Base-by-base conservation (phyloP, 441 rosid species). In the Adansonia madagascariensis region DNA sequence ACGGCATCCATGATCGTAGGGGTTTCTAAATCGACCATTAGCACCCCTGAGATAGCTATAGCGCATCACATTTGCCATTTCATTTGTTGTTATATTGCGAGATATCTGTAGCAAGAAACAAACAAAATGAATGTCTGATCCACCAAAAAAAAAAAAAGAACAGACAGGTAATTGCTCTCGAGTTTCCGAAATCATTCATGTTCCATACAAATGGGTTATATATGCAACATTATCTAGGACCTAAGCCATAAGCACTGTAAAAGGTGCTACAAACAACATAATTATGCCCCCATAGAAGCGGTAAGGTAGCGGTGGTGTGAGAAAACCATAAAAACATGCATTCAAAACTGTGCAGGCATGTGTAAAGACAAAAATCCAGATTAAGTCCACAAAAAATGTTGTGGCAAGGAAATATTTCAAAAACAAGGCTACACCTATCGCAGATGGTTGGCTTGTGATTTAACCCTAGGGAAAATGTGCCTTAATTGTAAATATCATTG, bases 51-150 rank as follows among this genome's bases (percentile, higher is more conserved):
- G 93, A 87, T 96, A 96, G 90, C 93, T 93, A 79, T 94, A 96
- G 18, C 98, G 97, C 88, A 96, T 72, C 35, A 84, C 87, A 73
- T 96, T 94, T 65, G 98, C 98, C 94, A 94, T 93, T 88, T 96
- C 99, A 68, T 96, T 96, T 44, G 98, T 94, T 66, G 98, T 96
- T 82, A 96, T 90, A 78, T 94, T 96, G 79, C 92, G 94, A 60
- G 98, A 88, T 79, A 96, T 94, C 98, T 94, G 87, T 35, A 10
- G 50, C 62, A 71, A 53, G 49, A 15, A 31, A 50, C 9, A 17
- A 27, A 17, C 12, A 4, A 15, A 31, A 52, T 50, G 22, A 70
- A n/a, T 46, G 31, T 70, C 44, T 6, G 8, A 41, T 11, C n/a
- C n/a, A 27, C 17, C 43, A 12, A 11, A 61, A 61, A 27, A 2